Evolutionary conservation across 441 rosid species (phyloP).

Genomic region (Aquilaria agallochum): DNA sequence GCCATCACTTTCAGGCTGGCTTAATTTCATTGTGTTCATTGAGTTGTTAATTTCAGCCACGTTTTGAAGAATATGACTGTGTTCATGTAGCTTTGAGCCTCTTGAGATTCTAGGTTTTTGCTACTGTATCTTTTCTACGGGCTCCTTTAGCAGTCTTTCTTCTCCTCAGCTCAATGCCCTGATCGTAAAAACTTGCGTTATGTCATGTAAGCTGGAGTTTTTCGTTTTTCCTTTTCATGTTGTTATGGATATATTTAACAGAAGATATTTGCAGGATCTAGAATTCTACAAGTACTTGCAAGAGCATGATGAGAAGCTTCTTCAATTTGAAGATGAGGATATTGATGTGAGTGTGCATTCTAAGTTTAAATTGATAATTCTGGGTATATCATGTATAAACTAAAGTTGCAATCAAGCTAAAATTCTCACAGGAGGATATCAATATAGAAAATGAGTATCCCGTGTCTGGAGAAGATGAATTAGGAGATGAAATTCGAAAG

Average conservation of each 20-base stretch:
- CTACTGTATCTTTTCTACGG: too few relatives aligned
- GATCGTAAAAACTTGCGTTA: neutral
- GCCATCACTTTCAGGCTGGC: neutral
- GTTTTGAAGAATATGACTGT: neutral
- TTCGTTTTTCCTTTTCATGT: neutral
- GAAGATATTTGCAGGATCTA: conserved; percentile 54
- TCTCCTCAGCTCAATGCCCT: neutral
- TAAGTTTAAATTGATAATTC: conserved; percentile 8
- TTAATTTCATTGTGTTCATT: neutral
- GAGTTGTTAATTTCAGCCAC: neutral
- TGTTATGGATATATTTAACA: neutral
- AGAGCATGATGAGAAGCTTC: conserved; percentile 71
- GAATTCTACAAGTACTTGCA: conserved; percentile 77
- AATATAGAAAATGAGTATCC: conserved; percentile 42
- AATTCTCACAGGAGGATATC: conserved; percentile 54
- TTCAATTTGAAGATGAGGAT: conserved; percentile 71
- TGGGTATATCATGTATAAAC: conserved; percentile 1
- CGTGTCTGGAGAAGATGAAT: conserved; percentile 28
- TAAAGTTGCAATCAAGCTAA: neutral
- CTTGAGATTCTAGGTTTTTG: too few relatives aligned
- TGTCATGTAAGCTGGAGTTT: neutral
- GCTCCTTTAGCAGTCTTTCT: neutral
- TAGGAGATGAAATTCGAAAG: conserved; percentile 18
- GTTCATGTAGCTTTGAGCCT: too few relatives aligned
- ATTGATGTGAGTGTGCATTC: conserved; percentile 42